These are phyloP conservation scores for Mycosarcoma mackinlayi DNA, from an alignment of 1,284 basidiomycete genomes.

Conservation along the genomic window DNA sequence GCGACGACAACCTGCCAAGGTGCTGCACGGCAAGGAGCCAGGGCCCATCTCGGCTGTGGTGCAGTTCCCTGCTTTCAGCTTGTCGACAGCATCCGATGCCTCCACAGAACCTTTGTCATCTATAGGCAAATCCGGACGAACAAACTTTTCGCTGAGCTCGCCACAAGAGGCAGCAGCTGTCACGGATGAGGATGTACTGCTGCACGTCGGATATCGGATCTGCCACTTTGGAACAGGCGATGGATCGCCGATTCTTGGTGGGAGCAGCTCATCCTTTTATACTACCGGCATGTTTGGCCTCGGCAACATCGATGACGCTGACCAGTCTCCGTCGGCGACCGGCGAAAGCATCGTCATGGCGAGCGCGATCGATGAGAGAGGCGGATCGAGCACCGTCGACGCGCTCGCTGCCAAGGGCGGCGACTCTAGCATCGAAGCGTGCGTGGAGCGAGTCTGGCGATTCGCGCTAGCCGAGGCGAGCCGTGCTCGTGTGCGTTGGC, in stretches of 20 bases:
- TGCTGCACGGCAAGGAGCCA: slow-evolving; percentile 35
- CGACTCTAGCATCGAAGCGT: slow-evolving; percentile 17
- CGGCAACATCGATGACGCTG: background rate
- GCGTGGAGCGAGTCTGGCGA: slow-evolving; percentile 41
- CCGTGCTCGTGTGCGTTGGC: slow-evolving; percentile 40
- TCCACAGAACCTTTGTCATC: background rate
- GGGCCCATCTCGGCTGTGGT: slow-evolving; percentile 35
- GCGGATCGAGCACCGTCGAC: slow-evolving; percentile 22
- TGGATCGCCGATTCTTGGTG: background rate
- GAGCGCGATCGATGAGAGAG: slow-evolving; percentile 53
- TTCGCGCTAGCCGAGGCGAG: slow-evolving; percentile 41
- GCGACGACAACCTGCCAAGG: slow-evolving; percentile 35
- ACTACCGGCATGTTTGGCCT: slow-evolving; percentile 2
- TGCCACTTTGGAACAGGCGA: slow-evolving; percentile 6
- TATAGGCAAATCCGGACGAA: background rate
- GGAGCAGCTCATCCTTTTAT: background rate
- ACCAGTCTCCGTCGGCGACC: background rate
- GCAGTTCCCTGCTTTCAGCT: slow-evolving; percentile 49
- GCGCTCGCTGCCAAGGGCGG: slow-evolving; percentile 8
- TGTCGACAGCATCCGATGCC: slow-evolving; percentile 6
- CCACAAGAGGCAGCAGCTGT: slow-evolving; percentile 21
- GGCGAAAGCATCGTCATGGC: slow-evolving; percentile 28
- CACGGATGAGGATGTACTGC: slow-evolving; percentile 33
- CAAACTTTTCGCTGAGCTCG: slow-evolving; percentile 22
- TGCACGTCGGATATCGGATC: slow-evolving; percentile 44